Base-by-base conservation (phyloP, 108 stramenopile genomes). In the Conticribra guillardii region DNA sequence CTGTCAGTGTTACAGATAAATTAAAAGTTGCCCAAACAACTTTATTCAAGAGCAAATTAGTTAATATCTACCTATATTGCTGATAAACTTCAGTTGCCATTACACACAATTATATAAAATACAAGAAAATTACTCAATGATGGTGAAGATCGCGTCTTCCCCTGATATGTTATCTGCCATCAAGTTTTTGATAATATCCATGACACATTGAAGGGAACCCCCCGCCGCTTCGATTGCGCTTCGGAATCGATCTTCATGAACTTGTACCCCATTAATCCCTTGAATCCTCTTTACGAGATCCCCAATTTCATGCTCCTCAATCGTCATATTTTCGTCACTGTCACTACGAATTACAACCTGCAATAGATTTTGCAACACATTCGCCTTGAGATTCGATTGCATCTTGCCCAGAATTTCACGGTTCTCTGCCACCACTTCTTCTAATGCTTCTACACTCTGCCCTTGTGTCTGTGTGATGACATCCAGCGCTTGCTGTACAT, bases 111-210 rank as follows among this genome's bases (percentile, higher is more conserved):
- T 51, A 19, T 16, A 51, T 51, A 51, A 16, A 18, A 51, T 21
- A 51, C 5, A 4, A 18, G 17, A 8, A 32, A 28, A n/a, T 53
- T 46, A 54, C 17, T 77, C 52, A 18, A 76, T 74, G 49, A 87
- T 60, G 18, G 72, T 74, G 63, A 89, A 89, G 53, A 89, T 85
- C 45, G 59, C 46, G 23, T 86, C 65, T 5, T 62, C 77, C 52
- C 73, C 80, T 1, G 81, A 54, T 18, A 71, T 45, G 21, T 85
- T 61, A 26, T 87, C 84, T 23, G 57, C 56, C 49, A 86, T 56
- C 22, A 90, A 73, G 52, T 90, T 87, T 59, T 84, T 75, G 30
- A 90, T 74, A 24, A 87, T 76, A 30, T 88, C 86, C 79, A 90
- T 87, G 26, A 90, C 73, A 67, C 30, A 75, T 57, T 52, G 80